Conservation (phyloP, 208 protist species). For the Crithidia brevicula region DNA sequence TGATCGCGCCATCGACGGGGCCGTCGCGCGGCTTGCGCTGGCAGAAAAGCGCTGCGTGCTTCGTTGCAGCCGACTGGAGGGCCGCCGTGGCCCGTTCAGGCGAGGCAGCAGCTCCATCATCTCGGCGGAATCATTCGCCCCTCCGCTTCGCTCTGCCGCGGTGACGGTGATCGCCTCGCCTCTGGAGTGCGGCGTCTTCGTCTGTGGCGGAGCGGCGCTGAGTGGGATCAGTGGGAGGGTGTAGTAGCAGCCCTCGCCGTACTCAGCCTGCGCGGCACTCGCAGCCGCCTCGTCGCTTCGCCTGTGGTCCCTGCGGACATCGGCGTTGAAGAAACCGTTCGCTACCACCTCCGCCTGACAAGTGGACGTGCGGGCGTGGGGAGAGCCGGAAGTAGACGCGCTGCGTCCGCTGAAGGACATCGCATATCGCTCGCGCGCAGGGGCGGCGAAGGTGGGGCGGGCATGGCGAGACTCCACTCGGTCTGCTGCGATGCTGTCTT, state of each 20-base stretch:
- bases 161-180: neutral
- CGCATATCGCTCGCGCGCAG: neutral
- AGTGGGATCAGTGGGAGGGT: neutral
- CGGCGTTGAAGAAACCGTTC: conserved; percentile 24
- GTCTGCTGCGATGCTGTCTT: too few relatives aligned
- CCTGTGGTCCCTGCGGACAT: neutral
- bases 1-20: neutral
- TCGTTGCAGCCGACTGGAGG: neutral
- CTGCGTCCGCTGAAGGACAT: neutral
- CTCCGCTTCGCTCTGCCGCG: neutral
- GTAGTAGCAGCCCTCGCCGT: conserved; percentile 23
- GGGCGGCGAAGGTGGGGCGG: neutral
- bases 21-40: neutral
- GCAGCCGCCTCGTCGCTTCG: neutral
- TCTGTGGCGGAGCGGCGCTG: neutral
- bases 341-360: conserved; percentile 18
- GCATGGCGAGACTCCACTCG: neutral
- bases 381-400: neutral
- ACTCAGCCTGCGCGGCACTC: neutral
- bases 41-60: neutral
- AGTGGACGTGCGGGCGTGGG: too few relatives aligned
- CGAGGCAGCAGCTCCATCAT: conserved; percentile 2
- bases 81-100: neutral
- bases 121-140: neutral
- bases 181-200: neutral